Base-by-base conservation (phyloP, 495 filamentous ascomycete species). In the Platismatia glauca region DNA sequence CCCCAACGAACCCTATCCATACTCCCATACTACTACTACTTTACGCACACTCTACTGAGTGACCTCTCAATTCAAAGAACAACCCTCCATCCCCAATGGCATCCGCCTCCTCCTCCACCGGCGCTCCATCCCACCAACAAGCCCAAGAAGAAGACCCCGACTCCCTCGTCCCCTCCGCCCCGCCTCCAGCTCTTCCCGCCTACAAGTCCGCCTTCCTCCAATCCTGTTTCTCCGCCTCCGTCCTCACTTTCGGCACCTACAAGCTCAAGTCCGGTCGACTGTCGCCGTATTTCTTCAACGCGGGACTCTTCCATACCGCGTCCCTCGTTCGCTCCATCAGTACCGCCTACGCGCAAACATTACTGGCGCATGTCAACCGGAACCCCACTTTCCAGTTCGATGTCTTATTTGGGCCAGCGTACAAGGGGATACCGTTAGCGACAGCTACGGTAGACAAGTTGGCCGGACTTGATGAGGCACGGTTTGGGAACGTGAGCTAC, bases 211-310 rank as follows among this genome's bases (percentile, higher is more conserved):
- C 80, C 41, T 88, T 98, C 74, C 81, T 97, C 20, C 74, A 82
- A 55, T 81, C 88, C 48, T 82, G 89, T 71, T 81, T 94, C 69
- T 73, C 77, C 43, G 86, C 85, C 74, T 83, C 84, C 62, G 86
- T 90, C 73, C 86, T 97, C 62, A 87, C 86, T 48, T 96, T 98
- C 77, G 93, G 94, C 72, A 84, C 81, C 68, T 97, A 86, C 79
- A 86, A 84, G 60, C 81, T 98, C 66, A 98, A 98, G 75, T 96
- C 92, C 60, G 87, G 88, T 67, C 91, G 94, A 66, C 82, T 85
- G 69, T 96, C 91, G 9, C 92, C 94, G n/a, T 97, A 97, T 83
- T 97, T 98, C 82, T 95, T 97, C 86, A 95, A 94, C 75, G 89
- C 91, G 22, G 90, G 90, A 38, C 82, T 87, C 67, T 91, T 97